Base-by-base conservation (phyloP, 768 basidiomycete species). In the Leccinum obscurum region DNA sequence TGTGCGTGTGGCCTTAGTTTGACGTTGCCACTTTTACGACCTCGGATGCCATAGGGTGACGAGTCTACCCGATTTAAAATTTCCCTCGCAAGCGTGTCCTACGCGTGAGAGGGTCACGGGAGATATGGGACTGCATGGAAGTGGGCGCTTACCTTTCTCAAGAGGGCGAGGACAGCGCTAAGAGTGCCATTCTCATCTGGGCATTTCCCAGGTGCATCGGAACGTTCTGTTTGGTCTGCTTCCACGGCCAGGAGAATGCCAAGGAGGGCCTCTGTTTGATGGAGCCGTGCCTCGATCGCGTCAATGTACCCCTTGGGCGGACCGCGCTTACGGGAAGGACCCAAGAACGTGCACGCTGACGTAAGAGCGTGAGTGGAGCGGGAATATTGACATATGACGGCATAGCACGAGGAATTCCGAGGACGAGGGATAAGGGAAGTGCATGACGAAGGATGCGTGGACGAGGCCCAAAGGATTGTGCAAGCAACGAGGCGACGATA, bases 291-390 rank as follows among this genome's bases (percentile, higher is more conserved):
- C 75, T 96, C 93, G 66, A 96, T 93, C 30, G 93, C 93, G 68
- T 95, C 93, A 69, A 96, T 95, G 78, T 96, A 96, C 1, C 93
- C 93, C 70, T 92, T 93, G n/a, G 92, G 90, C 3, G 90, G 90
- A 2, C 93, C 93, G 64, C 93, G 88, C 70, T 90, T 90, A 65
- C 88, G 83, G 13, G 89, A 90, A 8, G 89, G 89, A 3, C 88
- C 88, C 44, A 91, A 79, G 74, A 89, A 91, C 0, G 90, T 90
- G 69, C 89, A 92, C 20, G 84, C 88, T 90, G 39, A 48, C 51
- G 65, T 52, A 56, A 55, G 55, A 44, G 57, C 58, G 60, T n/a
- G 44, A 49, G 66, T 22, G 49, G 26, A 26, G 24, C 14, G 26
- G 15, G 8, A 22, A 48, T 49, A 32, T 32, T 32, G 20, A 1